Percentiles rank a stretch among this genome's conserved stretches.
Conservation (phyloP, 768 basidiomycete genomes). For the Agrocybe pediades region DNA sequence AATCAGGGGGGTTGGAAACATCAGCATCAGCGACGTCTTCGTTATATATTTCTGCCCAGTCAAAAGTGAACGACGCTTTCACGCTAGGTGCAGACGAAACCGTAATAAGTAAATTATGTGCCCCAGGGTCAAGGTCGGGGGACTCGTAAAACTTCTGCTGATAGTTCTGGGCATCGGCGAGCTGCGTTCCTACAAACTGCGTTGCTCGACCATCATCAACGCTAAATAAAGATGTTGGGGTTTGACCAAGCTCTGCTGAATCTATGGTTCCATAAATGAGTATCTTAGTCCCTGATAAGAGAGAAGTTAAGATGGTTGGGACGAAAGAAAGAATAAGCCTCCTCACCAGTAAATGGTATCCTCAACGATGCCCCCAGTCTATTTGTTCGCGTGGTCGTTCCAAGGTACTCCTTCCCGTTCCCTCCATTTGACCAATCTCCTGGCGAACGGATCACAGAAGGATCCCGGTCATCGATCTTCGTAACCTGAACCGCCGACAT, state of each 20-base stretch:
- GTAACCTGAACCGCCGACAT: too few relatives aligned
- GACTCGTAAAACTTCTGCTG: slow-evolving; percentile 1
- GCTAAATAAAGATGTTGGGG: neutral
- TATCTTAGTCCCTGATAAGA: neutral
- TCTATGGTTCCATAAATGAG: neutral
- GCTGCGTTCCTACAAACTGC: neutral
- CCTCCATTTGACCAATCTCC: too few relatives aligned
- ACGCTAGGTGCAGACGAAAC: neutral
- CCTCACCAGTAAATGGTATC: too few relatives aligned
- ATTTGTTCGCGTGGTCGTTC: too few relatives aligned
- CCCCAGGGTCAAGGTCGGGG: neutral
- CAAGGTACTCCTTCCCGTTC: too few relatives aligned
- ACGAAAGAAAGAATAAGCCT: too few relatives aligned
- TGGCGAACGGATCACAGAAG: too few relatives aligned
- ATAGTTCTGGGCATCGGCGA: neutral
- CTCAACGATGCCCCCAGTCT: too few relatives aligned
- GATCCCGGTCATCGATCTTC: too few relatives aligned
- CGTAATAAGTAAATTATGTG: neutral
- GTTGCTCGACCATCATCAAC: neutral
- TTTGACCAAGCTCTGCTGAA: neutral
- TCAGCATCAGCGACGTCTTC: too few relatives aligned
- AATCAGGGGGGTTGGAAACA: too few relatives aligned
- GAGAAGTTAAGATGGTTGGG: neutral
- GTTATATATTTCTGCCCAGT: neutral
- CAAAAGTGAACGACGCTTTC: neutral